Base-by-base conservation (phyloP, 352 stramenopile species). In the Pythium brassicae region DNA sequence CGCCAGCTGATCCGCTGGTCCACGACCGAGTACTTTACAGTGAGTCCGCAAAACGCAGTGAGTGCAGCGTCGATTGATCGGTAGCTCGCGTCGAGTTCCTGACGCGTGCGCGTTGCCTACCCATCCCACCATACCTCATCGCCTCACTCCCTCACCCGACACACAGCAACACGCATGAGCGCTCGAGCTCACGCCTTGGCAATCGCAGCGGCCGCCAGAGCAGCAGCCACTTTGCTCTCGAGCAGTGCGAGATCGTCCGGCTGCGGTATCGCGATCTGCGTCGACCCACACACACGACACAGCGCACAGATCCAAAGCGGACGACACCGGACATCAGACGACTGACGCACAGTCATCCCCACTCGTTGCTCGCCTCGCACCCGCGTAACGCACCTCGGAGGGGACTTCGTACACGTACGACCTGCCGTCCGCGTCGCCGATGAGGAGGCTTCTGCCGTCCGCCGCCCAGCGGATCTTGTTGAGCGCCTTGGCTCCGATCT, bases 391-490 rank as follows among this genome's bases (percentile, higher is more conserved):
- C 71, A 94, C 84, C 71, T 92, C 78, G 1, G 79, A 70, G 4
- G 85, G 85, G 0, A 94, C 78, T 57, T 92, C 85, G 53, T 87
- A 94, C 12, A 94, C 80, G 54, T 79, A 71, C 0, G 78, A 86
- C 19, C 76, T 78, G 40, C 87, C 87, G 9, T 76, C 72, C 7
- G 85, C 83, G 56, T 94, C 87, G 26, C 87, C 87, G 27, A 84
- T 64, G 44, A 94, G 83, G 44, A 96, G 66, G 46, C 64, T 90
- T 57, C 85, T 91, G 42, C 87, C 87, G 50, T 92, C 83, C 2
- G 69, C 44, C 23, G 71, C 87, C 87, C 87, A 96, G 40, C 81
- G 74, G 43, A 96, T 68, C 59, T 91, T 94, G 76, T 93, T 90
- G 14, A 96, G 60, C 12, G 85, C 83, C 50, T 89, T 87, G 25